Evolutionary conservation across 2,329 filamentous ascomycete species (phyloP).

Genomic region (Pseudogymnoascus sp.): DNA sequence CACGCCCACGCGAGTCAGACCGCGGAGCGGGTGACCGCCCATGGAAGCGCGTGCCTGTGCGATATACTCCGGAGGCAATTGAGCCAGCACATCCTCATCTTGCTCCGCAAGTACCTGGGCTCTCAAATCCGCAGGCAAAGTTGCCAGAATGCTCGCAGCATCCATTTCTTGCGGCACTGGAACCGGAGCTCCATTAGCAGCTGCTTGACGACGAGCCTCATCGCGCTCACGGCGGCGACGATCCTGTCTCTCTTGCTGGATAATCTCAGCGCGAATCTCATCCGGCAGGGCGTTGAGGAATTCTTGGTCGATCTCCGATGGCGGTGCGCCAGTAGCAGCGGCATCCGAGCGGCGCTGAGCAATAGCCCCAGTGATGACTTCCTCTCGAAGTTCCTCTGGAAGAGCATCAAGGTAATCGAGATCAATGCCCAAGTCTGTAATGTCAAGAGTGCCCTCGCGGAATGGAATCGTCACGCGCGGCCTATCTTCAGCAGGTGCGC

Average conservation of each 20-base stretch:
- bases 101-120: constrained; percentile 86
- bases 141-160: constrained; percentile 82
- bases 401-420: constrained; percentile 90
- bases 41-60: constrained; percentile 64
- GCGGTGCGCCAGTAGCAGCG: constrained; percentile 59
- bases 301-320: constrained; percentile 80
- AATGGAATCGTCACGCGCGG: constrained; percentile 73
- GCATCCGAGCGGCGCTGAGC: constrained; percentile 75
- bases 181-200: constrained; percentile 33
- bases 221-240: constrained; percentile 82
- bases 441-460: constrained; percentile 78
- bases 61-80: constrained; percentile 75
- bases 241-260: constrained; percentile 83
- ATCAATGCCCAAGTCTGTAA: constrained; percentile 91
- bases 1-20: constrained; percentile 30
- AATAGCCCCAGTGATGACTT: constrained; percentile 87
- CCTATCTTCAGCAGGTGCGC: constrained; percentile 39
- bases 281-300: constrained; percentile 88
- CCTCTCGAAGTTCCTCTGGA: constrained; percentile 92
- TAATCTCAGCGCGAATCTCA: constrained; percentile 81
- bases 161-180: constrained; percentile 66
- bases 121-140: constrained; percentile 74
- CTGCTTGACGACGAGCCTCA: constrained; percentile 60
- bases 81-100: constrained; percentile 76
- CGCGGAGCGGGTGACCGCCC: constrained; percentile 12